Percentiles rank a stretch among this genome's conserved stretches.
Conservation (phyloP, 345 rosid genomes). For the Rhizophora apiculata region DNA sequence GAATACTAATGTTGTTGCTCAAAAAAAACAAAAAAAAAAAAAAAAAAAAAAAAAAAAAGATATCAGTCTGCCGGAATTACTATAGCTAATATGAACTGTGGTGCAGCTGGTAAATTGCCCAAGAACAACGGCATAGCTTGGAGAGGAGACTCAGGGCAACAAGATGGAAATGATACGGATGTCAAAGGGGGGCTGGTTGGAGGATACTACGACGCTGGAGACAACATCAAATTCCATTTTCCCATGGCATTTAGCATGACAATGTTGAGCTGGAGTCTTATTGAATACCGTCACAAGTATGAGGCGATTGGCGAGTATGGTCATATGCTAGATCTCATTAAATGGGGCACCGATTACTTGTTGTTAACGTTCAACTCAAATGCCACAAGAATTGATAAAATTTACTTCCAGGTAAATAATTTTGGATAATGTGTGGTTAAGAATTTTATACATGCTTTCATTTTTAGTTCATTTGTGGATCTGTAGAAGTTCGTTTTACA, state of each 20-base stretch:
- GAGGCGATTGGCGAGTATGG: constrained; percentile 52
- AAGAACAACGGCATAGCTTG: constrained; percentile 63
- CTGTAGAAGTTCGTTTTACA: too few relatives aligned
- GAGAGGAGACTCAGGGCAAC: constrained; percentile 71
- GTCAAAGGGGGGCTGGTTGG: constrained; percentile 60
- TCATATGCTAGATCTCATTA: constrained; percentile 62
- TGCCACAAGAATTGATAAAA: constrained; percentile 53
- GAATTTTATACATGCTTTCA: too few relatives aligned
- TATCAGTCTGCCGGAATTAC: neutral
- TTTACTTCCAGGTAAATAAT: constrained; percentile 50
- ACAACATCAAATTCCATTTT: constrained; percentile 69
- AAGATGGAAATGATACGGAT: constrained; percentile 53
- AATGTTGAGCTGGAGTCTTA: constrained; percentile 90
- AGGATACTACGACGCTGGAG: constrained; percentile 89
- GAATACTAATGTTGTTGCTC: too few relatives aligned
- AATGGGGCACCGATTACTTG: constrained; percentile 86
- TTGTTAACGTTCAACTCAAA: constrained; percentile 73
- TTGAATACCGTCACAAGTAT: constrained; percentile 71
- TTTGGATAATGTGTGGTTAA: too few relatives aligned
- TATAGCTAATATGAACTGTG: neutral
- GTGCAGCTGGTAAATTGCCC: constrained; percentile 71
- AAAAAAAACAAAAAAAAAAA: too few relatives aligned
- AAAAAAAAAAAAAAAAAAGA: too few relatives aligned
- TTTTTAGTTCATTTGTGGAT: too few relatives aligned
- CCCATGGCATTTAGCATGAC: constrained; percentile 90